These are phyloP conservation scores for Fusarium foetens DNA, from an alignment of 2,329 filamentous ascomycete species.

Conservation along the genomic window DNA sequence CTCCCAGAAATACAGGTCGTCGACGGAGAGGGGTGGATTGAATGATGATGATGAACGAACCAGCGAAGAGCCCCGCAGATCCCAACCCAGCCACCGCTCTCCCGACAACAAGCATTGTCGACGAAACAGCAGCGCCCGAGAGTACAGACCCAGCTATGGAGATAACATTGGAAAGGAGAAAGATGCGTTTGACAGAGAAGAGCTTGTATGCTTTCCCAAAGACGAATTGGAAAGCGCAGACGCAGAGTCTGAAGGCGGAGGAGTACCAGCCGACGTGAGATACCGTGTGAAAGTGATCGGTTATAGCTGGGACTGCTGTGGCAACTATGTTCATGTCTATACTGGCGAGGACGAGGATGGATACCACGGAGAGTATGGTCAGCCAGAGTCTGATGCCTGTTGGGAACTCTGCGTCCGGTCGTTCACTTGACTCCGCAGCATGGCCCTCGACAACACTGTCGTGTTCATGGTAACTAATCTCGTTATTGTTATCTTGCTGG, in stretches of 20 bases:
- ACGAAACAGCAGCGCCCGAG: slow-evolving; percentile 54
- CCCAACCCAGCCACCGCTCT: slow-evolving; percentile 58
- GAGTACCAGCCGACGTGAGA: slow-evolving; percentile 42
- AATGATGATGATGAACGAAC: slow-evolving; percentile 37
- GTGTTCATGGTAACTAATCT: fast-evolving
- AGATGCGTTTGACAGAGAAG: slow-evolving; percentile 44
- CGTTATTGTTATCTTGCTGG: fast-evolving
- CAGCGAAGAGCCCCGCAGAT: slow-evolving; percentile 54
- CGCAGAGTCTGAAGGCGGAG: slow-evolving; percentile 49
- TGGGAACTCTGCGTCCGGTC: not conserved
- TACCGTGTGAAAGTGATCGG: slow-evolving; percentile 41
- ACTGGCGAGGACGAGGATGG: slow-evolving; percentile 25
- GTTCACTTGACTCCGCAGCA: fast-evolving
- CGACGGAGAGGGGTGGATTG: not conserved
- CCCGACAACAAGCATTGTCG: slow-evolving; percentile 57
- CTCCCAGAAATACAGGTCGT: slow-evolving; percentile 3
- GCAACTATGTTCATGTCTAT: slow-evolving; percentile 42
- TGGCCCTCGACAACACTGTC: fast-evolving
- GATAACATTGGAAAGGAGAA: slow-evolving; percentile 51
- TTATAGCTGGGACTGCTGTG: slow-evolving; percentile 43
- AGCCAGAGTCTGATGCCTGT: slow-evolving; percentile 5
- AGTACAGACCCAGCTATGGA: slow-evolving; percentile 59
- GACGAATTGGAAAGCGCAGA: slow-evolving; percentile 51
- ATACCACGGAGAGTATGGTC: not conserved
- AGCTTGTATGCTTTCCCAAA: slow-evolving; percentile 28